These are phyloP conservation scores for Mycosarcoma mackinlayi DNA, from an alignment of 1,284 basidiomycete genomes.

Conservation along the genomic window DNA sequence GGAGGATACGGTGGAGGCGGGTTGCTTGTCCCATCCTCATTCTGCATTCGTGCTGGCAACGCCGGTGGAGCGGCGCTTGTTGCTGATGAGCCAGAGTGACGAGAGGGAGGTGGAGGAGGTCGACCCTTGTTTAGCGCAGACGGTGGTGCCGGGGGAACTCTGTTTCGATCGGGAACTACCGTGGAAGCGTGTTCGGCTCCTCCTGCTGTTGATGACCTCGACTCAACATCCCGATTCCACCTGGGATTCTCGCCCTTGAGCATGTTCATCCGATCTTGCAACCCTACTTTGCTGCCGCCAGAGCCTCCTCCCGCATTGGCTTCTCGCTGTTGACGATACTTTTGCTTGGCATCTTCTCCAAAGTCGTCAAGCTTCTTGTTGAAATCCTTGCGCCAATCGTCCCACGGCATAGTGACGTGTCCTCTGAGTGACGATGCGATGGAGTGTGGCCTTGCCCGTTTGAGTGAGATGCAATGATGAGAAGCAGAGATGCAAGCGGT, in stretches of 20 bases:
- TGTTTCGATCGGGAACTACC: conserved; percentile 31
- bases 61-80: conserved; percentile 13
- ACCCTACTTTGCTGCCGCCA: conserved; percentile 11
- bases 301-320: conserved; percentile 29
- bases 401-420: conserved; percentile 36
- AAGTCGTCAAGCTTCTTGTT: conserved; percentile 54
- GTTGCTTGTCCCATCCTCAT: conserved; percentile 48
- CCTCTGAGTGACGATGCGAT: no score
- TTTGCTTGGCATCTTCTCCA: conserved; percentile 45
- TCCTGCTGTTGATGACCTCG: conserved; percentile 10
- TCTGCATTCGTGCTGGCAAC: conserved; percentile 55
- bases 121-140: conserved; percentile 21
- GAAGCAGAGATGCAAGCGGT: no score
- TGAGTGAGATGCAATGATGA: neutral
- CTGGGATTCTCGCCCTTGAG: conserved; percentile 41
- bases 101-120: conserved; percentile 36
- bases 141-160: conserved; percentile 30
- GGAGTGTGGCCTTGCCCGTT: no score
- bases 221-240: conserved; percentile 40
- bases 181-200: conserved; percentile 21
- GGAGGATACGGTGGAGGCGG: conserved; percentile 52
- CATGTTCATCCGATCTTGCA: conserved; percentile 51
- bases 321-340: conserved; percentile 43
- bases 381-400: conserved; percentile 48
- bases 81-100: conserved; percentile 16